Evolutionary conservation across 2,329 filamentous ascomycete species (phyloP), one percentile per base, ranked within the genome.

Genomic region (Talaromyces sp.): DNA sequence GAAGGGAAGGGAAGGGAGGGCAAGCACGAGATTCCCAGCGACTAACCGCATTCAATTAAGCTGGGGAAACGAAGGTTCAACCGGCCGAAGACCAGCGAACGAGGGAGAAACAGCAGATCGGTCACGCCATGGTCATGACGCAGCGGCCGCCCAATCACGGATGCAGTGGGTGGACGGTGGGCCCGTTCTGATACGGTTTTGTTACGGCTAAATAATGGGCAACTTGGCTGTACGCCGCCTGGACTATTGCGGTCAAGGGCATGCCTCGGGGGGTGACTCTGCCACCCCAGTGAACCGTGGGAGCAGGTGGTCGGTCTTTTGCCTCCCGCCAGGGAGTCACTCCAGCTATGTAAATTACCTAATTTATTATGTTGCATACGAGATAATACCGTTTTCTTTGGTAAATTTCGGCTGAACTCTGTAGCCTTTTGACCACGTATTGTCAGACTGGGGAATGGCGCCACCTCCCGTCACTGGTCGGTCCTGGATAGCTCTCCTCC

Each of bases 11-110:
- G 58, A 60, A 61, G 63, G 61, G 17, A 31, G 27, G 27, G 51
- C 38, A 53, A 65, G 66, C 67, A 67, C 67, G 67, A 69, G 59
- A 63, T 51, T 47, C 34, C 38, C 15, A 54, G 38, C 29, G 63
- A 63, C 60, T 65, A 65, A 67, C 53, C 53, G 53, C 31, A 56
- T 56, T 56, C 53, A 25, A 38, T 56, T 15, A 56, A 15, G 53
- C 53, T 56, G 53, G 53, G 31, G 53, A 56, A 56, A 56, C 53
- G 53, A 56, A 56, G 53, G 53, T 56, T 56, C 53, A 34, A 34
- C 51, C 51, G 11, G 67, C 51, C 40, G 69, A 71, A 70, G 63
- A 62, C 67, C 65, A 68, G 66, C 67, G 70, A 71, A 71, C 65
- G 68, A 69, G 67, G 68, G 67, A 70, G 68, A 72, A 67, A 61